Base-by-base conservation (phyloP, 345 rosid genomes). In the Salix viminalis region DNA sequence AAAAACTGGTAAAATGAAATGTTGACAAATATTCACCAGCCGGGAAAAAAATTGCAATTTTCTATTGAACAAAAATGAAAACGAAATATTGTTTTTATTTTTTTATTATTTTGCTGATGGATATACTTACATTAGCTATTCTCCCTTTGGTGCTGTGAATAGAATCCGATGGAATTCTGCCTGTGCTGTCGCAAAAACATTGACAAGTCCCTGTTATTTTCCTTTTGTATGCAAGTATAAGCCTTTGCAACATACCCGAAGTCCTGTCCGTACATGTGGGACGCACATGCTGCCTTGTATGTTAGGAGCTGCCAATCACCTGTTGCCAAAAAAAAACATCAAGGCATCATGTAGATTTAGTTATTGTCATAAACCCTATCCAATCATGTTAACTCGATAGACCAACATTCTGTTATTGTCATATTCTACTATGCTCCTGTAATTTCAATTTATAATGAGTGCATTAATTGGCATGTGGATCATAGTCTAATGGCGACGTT, bases 201-300 rank as follows among this genome's bases (percentile, higher is more conserved):
- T 42, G 81, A 52, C 69, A 90, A 69, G 48, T 87, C 88, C 78
- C 48, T 72, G 24, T 71, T 44, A 61, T 81, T 79, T 73, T 64
- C 79, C 54, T 79, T 73, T 75, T 83, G 65, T 24, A 94, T 68
- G 69, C 19, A 65, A 74, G 26, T 21, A 74, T 52, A 77, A 2
- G 78, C 90, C 79, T 72, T 77, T 56, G 75, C 76, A 56, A 88
- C 91, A 69, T 91, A 95, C 26, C 85, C 79, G 21, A 72, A 85
- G 37, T 84, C 84, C 76, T 73, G 74, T 36, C 94, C 96, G 30
- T 89, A 91, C 85, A 93, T 74, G 79, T 91, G 92, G 15, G 88
- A 79, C 1, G 92, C 94, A 66, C 91, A 88, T 2, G 94, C 96
- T 5, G 96, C 97, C 85, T 95, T 93, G 81, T 86, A 89, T 12